Conservation (phyloP, 1,139 yeast species). For the Diutina neorugosa region DNA sequence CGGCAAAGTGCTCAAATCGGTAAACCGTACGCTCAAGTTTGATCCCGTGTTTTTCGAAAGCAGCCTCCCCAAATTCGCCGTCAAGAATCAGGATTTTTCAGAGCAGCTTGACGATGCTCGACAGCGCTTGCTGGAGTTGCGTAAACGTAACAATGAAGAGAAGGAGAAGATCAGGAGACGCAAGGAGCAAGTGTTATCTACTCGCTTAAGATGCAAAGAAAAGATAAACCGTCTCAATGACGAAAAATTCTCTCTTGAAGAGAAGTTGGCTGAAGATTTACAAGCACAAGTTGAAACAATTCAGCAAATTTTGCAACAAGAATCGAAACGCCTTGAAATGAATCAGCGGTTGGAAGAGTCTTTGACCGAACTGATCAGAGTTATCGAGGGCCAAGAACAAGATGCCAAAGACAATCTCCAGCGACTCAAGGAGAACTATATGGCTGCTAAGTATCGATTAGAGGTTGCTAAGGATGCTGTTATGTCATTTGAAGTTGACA, state of each 20-base stretch:
- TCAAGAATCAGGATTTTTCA: background rate
- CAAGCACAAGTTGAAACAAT: conserved; percentile 10
- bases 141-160: background rate
- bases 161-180: background rate
- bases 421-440: background rate
- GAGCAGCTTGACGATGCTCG: background rate
- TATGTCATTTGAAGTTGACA: background rate
- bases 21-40: background rate
- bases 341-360: conserved; percentile 8
- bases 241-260: background rate
- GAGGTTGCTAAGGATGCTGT: background rate
- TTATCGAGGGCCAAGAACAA: background rate
- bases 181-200: conserved; percentile 5
- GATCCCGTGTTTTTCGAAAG: background rate
- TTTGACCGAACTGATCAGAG: conserved; percentile 1
- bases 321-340: conserved; percentile 6
- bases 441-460: background rate
- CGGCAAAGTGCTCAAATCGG: background rate
- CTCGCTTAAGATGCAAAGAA: background rate
- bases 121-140: background rate
- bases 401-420: background rate
- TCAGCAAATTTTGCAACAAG: conserved; percentile 5
- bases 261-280: conserved; percentile 5
- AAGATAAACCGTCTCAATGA: background rate
- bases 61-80: background rate